Evolutionary conservation across 2,329 filamentous ascomycete species (phyloP).

Genomic region (Nothophaeocryptopus gaeumannii): DNA sequence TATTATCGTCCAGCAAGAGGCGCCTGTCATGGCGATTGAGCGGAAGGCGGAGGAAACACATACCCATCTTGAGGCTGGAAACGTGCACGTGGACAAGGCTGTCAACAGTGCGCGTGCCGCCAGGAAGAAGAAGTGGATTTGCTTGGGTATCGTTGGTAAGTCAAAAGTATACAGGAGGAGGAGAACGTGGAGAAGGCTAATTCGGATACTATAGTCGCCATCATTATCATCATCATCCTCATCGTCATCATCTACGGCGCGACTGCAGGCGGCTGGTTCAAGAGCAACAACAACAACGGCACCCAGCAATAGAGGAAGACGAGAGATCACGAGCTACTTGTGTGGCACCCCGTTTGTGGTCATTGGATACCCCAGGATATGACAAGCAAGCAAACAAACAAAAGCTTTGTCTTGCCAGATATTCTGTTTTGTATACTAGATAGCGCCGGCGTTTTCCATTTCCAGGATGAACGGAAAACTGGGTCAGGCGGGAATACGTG

Average conservation of each 20-base stretch:
- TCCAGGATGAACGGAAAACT: too few species aligned
- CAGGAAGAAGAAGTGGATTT: constrained; percentile 95
- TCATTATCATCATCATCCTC: constrained; percentile 38
- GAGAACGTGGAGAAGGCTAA: constrained; percentile 3
- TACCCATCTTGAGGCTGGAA: constrained; percentile 80
- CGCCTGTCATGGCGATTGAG: constrained; percentile 75
- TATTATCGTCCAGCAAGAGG: constrained; percentile 82
- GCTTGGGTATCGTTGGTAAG: constrained; percentile 69
- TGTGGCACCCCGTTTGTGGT: too few species aligned
- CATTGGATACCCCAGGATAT: too few species aligned
- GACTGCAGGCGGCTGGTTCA: constrained; percentile 26
- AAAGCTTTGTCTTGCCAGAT: too few species aligned
- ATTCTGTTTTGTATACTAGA: too few species aligned
- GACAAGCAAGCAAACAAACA: too few species aligned
- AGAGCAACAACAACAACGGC: constrained; percentile 17
- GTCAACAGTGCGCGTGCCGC: constrained; percentile 76
- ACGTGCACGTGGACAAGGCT: constrained; percentile 76
- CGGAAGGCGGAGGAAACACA: constrained; percentile 81
- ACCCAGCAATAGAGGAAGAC: background rate
- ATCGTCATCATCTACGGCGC: constrained; percentile 38
- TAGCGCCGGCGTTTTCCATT: too few species aligned
- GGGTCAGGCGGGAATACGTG: too few species aligned
- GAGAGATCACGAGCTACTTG: too few species aligned
- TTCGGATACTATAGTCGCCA: constrained; percentile 23
- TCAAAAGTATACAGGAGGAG: constrained; percentile 35